A percentile compares a stretch with the other conserved stretches of the same genome.
Evolutionary conservation across 2,329 filamentous ascomycete species (phyloP).

Genomic region (Penicillium aurantiogriseum): DNA sequence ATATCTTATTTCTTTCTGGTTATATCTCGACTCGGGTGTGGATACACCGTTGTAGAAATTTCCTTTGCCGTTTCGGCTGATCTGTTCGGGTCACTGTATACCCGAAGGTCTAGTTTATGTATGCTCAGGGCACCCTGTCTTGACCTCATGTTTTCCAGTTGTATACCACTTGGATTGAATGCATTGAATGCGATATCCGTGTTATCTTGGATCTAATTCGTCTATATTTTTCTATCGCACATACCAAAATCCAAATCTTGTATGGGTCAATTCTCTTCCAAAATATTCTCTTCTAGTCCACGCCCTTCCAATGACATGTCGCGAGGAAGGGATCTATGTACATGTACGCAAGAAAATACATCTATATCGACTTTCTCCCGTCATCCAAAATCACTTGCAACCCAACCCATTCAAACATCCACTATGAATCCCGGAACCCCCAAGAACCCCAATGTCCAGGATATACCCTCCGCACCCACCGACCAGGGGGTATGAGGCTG

Average conservation of each 20-base stretch:
- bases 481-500: slow-evolving; percentile 18
- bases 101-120: background rate
- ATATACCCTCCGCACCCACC: slow-evolving; percentile 16
- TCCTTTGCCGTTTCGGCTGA: background rate
- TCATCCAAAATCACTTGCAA: background rate
- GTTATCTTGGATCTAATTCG: background rate
- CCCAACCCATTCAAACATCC: background rate
- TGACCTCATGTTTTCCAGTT: background rate
- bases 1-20: background rate
- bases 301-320: slow-evolving; percentile 5
- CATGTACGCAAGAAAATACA: background rate
- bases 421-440: background rate
- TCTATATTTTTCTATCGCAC: background rate
- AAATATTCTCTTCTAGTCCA: background rate
- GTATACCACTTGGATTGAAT: slow-evolving; percentile 6
- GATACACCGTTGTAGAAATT: background rate
- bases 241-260: background rate
- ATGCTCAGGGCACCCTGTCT: background rate
- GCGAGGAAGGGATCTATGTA: too few species aligned
- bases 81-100: background rate
- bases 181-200: background rate
- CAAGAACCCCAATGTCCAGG: background rate
- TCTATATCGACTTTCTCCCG: background rate
- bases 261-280: background rate
- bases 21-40: background rate